Conservation (phyloP, 1,139 yeast species). For the Trichomonascaceae sp. region DNA sequence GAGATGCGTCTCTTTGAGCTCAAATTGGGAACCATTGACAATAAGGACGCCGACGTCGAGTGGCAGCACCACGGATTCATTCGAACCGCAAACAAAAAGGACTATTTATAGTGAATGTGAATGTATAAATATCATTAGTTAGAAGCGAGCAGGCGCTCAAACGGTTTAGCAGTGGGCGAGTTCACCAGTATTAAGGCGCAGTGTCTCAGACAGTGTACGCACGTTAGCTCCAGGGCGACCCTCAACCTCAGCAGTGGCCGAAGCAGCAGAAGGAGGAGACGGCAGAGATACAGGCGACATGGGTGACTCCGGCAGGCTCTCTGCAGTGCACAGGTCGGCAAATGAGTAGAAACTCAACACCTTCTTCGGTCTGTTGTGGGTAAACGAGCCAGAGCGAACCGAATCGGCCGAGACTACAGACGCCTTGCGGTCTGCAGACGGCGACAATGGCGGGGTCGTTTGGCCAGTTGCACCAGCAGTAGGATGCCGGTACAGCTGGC, state of each 20-base stretch:
- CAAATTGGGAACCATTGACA: conserved; percentile 80
- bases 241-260: conserved; percentile 2
- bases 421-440: not conserved
- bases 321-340: conserved; percentile 45
- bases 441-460: not conserved
- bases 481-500: not conserved
- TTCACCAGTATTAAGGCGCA: conserved; percentile 29
- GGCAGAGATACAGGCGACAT: not conserved
- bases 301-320: conserved; percentile 3
- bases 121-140: not conserved
- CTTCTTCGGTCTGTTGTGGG: too few species aligned
- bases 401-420: not conserved
- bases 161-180: conserved; percentile 11
- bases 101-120: conserved; percentile 36
- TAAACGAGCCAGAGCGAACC: conserved; percentile 1
- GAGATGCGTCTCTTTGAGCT: conserved; percentile 90
- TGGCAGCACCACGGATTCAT: conserved; percentile 92
- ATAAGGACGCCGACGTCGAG: conserved; percentile 95
- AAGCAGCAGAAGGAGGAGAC: not conserved
- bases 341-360: conserved; percentile 59
- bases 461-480: not conserved
- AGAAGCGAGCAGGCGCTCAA: not conserved
- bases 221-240: conserved; percentile 18
- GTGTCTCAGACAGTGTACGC: conserved; percentile 28
- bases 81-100: conserved; percentile 90